phyloP scores from a whole-genome alignment of 768 basidiomycete species.

The Tylopilus rubrobrunneus region DNA sequence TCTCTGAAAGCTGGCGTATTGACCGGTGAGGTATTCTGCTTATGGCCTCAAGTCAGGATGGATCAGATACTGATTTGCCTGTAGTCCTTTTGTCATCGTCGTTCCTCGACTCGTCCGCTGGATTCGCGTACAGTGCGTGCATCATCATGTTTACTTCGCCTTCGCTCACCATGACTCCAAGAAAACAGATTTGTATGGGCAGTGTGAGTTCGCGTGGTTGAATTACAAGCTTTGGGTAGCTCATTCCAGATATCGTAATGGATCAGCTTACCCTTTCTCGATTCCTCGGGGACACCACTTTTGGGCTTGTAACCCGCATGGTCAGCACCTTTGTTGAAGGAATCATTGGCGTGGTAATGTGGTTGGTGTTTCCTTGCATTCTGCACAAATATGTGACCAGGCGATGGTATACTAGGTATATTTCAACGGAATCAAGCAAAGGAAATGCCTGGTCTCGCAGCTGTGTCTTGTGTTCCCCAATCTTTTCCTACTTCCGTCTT shows the following conservation, averaged over 20 bases:
- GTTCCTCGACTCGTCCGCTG: slow-evolving; percentile 51
- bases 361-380: slow-evolving; percentile 39
- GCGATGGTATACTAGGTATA: slow-evolving; percentile 47
- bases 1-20: slow-evolving; percentile 69
- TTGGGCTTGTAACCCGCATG: slow-evolving; percentile 59
- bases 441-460: slow-evolving; percentile 68
- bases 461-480: slow-evolving; percentile 68
- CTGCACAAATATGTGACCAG: background rate
- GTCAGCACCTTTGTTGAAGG: slow-evolving; percentile 64
- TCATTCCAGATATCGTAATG: slow-evolving; percentile 51
- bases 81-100: slow-evolving; percentile 54
- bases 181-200: slow-evolving; percentile 70
- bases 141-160: background rate
- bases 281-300: slow-evolving; percentile 73
- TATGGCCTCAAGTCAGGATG: background rate
- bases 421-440: slow-evolving; percentile 54
- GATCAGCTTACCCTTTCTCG: slow-evolving; percentile 67
- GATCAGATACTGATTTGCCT: background rate
- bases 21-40: slow-evolving; percentile 39
- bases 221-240: background rate
- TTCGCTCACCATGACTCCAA: slow-evolving; percentile 21
- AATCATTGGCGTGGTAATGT: slow-evolving; percentile 58
- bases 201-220: slow-evolving; percentile 41
- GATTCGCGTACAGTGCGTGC: slow-evolving; percentile 55
- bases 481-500: slow-evolving; percentile 65